These are phyloP conservation scores for Diaporthe vaccinii DNA, from an alignment of 2,329 filamentous ascomycete species.

Conservation along the genomic window DNA sequence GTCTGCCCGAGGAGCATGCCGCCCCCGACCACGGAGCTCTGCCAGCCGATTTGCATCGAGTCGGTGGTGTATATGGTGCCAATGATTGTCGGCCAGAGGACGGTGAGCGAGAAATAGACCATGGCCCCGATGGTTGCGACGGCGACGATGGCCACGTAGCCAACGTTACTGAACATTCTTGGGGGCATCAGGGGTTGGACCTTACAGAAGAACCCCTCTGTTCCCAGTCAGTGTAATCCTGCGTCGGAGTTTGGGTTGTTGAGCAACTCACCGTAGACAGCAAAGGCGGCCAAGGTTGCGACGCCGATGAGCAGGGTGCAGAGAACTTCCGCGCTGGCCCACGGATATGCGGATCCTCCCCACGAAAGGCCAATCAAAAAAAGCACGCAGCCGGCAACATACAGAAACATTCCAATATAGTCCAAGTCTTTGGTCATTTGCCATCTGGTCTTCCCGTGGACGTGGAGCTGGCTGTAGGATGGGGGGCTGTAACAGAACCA, in stretches of 20 bases:
- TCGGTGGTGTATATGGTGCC: conserved; percentile 55
- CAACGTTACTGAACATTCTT: conserved; percentile 56
- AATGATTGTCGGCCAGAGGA: conserved; percentile 61
- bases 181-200: conserved; percentile 58
- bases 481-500: conserved; percentile 62
- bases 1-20: conserved; percentile 57
- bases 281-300: conserved; percentile 51
- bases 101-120: conserved; percentile 59
- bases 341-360: conserved; percentile 58
- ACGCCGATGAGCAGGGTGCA: conserved; percentile 55
- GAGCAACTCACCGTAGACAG: conserved; percentile 37
- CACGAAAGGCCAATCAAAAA: conserved; percentile 55
- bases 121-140: conserved; percentile 57
- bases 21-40: conserved; percentile 57
- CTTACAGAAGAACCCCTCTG: conserved; percentile 53
- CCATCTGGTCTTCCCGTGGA: conserved; percentile 51
- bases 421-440: conserved; percentile 60
- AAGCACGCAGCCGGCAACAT: conserved; percentile 3
- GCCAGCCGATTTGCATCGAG: conserved; percentile 55
- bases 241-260: conserved; percentile 48
- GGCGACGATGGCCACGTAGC: conserved; percentile 55
- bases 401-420: conserved; percentile 55
- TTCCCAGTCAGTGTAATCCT: neutral
- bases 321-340: conserved; percentile 55
- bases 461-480: conserved; percentile 58